These are phyloP conservation scores for Tylopilus orsonianus DNA, from an alignment of 1,284 basidiomycete genomes.

Conservation along the genomic window DNA sequence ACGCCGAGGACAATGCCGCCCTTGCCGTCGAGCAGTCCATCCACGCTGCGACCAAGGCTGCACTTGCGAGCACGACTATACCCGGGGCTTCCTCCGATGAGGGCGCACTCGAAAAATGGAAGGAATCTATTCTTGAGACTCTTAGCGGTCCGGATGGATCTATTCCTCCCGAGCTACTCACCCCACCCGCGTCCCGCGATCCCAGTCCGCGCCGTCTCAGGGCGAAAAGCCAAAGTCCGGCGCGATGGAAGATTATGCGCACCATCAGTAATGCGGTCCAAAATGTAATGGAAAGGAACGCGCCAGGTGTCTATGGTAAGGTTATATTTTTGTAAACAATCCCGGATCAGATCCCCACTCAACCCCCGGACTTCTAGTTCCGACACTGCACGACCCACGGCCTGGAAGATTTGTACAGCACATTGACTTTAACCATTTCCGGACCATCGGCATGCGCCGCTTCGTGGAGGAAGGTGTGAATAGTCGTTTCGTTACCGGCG, in stretches of 20 bases:
- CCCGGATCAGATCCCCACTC: constrained; percentile 3
- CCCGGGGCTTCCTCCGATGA: constrained; percentile 35
- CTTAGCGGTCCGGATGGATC: constrained; percentile 61
- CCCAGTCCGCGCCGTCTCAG: constrained; percentile 73
- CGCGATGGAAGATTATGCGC: constrained; percentile 75
- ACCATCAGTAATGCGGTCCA: constrained; percentile 75
- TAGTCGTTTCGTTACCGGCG: constrained; percentile 90
- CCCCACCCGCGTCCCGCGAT: constrained; percentile 75
- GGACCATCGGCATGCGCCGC: constrained; percentile 91
- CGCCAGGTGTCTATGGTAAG: constrained; percentile 66
- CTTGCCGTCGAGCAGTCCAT: constrained; percentile 64
- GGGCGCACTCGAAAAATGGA: constrained; percentile 50
- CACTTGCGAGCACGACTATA: constrained; percentile 43
- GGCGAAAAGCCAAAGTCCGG: constrained; percentile 74
- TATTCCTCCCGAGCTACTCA: constrained; percentile 70
- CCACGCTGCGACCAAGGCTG: constrained; percentile 60
- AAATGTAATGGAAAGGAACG: constrained; percentile 57
- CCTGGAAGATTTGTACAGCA: constrained; percentile 78
- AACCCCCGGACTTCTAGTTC: constrained; percentile 46
- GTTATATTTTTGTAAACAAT: constrained; percentile 2
- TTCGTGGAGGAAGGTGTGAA: constrained; percentile 88
- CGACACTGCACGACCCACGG: constrained; percentile 66
- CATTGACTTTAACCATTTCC: constrained; percentile 90
- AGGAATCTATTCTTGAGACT: constrained; percentile 59
- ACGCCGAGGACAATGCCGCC: constrained; percentile 52